Base-by-base conservation (phyloP, 306 rosid genomes). In the Vigna unguiculata region DNA sequence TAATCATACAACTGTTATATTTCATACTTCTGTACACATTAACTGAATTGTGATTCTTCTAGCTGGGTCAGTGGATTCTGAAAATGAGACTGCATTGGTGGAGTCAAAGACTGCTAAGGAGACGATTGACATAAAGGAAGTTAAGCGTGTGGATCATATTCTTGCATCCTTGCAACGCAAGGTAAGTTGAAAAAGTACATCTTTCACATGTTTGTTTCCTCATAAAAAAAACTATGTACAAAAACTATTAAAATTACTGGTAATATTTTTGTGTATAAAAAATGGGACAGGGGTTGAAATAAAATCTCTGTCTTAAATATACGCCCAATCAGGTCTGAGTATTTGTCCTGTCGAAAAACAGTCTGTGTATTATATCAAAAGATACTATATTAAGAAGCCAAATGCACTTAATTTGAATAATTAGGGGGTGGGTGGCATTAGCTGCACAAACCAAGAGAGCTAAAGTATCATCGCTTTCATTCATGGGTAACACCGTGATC, bases 131-230 rank as follows among this genome's bases (percentile, higher is more conserved):
- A 59, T 87, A 16, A 89, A 90, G 86, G 95, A 94, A 85, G 71
- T 90, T 20, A 90, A 82, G 84, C 95, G 90, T 73, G 88, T 90
- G 51, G 94, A 95, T 86, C 96, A 78, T 75, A 90, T 92, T 82
- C 91, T 95, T 75, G 93, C 89, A 76, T 90, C 97, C 72, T 83
- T 90, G 57, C 91, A 88, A 85, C 92, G 88, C 71, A 90, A 88
- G 92, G 97, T 89, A 82, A 43, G 79, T 82, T 71, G 57, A 53
- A 51, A 24, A 40, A 45, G 28, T 11, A 57, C 20, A 28, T 28
- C 30, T 28, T 28, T 28, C 30, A 28, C 30, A n/a, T 66, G 62
- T 77, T 54, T 66, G 62, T 77, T 54, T 72, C 59, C 65, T 64
- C 52, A 47, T 51, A 19, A 14, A 59, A 59, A 65, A 21, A 80